These are phyloP conservation scores for Isatis tinctoria DNA, from an alignment of 345 rosid genomes.

Conservation along the genomic window DNA sequence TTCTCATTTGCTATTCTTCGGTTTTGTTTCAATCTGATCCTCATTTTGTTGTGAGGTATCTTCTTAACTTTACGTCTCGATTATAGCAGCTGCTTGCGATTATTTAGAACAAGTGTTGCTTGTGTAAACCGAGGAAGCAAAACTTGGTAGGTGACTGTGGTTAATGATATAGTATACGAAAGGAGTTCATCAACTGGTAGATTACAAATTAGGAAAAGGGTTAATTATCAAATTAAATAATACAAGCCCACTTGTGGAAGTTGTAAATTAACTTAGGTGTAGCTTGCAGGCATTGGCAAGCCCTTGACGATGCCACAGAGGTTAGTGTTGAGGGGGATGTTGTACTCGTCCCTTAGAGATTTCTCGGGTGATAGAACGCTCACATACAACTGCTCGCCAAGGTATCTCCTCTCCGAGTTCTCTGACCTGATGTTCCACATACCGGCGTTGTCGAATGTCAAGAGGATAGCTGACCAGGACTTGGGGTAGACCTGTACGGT, in stretches of 20 bases:
- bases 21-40: background rate
- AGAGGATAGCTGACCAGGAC: conserved; percentile 71
- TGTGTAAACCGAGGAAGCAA: background rate
- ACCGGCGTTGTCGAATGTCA: conserved; percentile 80
- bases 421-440: conserved; percentile 90
- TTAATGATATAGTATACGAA: background rate
- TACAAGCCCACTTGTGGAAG: background rate
- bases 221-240: conserved; percentile 20
- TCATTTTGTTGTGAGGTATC: background rate
- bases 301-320: conserved; percentile 57
- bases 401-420: conserved; percentile 50
- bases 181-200: background rate
- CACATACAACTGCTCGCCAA: conserved; percentile 65
- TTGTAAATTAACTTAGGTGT: conserved; percentile 28
- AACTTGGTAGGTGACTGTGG: background rate
- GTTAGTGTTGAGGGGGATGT: conserved; percentile 52
- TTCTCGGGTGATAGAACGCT: conserved; percentile 60
- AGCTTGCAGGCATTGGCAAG: conserved; percentile 55
- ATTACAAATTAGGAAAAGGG: conserved; percentile 25
- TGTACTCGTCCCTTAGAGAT: conserved; percentile 80
- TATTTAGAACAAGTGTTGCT: background rate
- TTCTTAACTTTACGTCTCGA: no score
- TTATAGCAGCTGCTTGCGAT: background rate
- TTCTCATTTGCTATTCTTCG: background rate
- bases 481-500: conserved; percentile 77